phyloP scores from a whole-genome alignment of 306 rosid genomes.

The Glycine tomentella region DNA sequence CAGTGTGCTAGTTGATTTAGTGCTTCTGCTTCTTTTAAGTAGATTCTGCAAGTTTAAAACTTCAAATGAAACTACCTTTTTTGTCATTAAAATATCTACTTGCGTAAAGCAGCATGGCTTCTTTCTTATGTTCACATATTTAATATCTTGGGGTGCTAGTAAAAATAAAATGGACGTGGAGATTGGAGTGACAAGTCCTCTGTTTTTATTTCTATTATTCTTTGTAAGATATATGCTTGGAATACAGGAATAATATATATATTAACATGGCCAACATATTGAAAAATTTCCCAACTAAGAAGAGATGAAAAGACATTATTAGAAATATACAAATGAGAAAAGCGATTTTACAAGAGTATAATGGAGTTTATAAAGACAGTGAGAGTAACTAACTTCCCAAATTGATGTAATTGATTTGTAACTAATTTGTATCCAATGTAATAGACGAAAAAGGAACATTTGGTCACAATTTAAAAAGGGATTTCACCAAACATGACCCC shows the following conservation, averaged over 20 bases:
- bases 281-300: not conserved
- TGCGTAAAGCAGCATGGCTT: conserved; percentile 1
- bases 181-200: not conserved
- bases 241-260: not conserved
- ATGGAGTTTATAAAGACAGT: not conserved
- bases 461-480: conserved; percentile 12
- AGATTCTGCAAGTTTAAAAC: conserved; percentile 21
- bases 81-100: conserved; percentile 23
- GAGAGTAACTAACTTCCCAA: not conserved
- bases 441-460: not conserved
- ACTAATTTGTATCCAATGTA: not conserved
- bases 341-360: not conserved
- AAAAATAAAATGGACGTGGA: not conserved
- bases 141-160: not conserved
- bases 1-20: conserved; percentile 10
- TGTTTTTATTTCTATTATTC: not conserved
- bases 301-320: not conserved
- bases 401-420: not conserved
- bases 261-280: not conserved
- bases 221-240: not conserved
- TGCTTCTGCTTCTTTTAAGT: conserved; percentile 17
- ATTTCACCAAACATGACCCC: conserved; percentile 5
- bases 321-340: not conserved
- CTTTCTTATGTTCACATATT: conserved; percentile 8
- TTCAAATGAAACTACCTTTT: not conserved